phyloP scores from a whole-genome alignment of 2,329 filamentous ascomycete species.

The Lanzia echinophila region DNA sequence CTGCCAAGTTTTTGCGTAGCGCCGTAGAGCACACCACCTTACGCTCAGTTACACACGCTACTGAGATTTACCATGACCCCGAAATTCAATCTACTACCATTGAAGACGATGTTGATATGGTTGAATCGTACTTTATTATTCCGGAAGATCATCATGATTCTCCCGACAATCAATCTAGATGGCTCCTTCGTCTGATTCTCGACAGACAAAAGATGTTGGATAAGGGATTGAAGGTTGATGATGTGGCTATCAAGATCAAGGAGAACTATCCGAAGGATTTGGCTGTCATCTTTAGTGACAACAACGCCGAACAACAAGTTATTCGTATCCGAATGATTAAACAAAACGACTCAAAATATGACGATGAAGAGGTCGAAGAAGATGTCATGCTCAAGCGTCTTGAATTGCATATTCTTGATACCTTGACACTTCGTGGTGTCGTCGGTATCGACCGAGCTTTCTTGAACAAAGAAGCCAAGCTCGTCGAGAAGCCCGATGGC shows the following conservation, averaged over 20 bases:
- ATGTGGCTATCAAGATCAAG: conserved; percentile 86
- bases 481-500: conserved; percentile 63
- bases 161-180: conserved; percentile 76
- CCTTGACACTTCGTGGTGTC: conserved; percentile 85
- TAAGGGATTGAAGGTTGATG: conserved; percentile 84
- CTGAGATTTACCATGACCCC: conserved; percentile 97
- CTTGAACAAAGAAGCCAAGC: conserved; percentile 71
- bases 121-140: conserved; percentile 94
- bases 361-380: conserved; percentile 70
- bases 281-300: conserved; percentile 93
- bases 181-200: conserved; percentile 88
- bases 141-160: conserved; percentile 64
- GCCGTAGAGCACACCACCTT: conserved; percentile 91
- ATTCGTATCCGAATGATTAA: conserved; percentile 82
- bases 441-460: conserved; percentile 85
- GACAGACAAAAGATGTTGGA: conserved; percentile 93
- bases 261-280: conserved; percentile 78
- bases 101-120: conserved; percentile 82
- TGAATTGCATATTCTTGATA: conserved; percentile 85
- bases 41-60: conserved; percentile 81
- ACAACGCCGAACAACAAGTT: conserved; percentile 92
- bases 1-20: conserved; percentile 79
- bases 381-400: conserved; percentile 91
- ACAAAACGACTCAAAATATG: conserved; percentile 64
- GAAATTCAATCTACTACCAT: conserved; percentile 82